Conservation (phyloP, 257 asterid genomes). For the Galeopsis tetrahit region DNA sequence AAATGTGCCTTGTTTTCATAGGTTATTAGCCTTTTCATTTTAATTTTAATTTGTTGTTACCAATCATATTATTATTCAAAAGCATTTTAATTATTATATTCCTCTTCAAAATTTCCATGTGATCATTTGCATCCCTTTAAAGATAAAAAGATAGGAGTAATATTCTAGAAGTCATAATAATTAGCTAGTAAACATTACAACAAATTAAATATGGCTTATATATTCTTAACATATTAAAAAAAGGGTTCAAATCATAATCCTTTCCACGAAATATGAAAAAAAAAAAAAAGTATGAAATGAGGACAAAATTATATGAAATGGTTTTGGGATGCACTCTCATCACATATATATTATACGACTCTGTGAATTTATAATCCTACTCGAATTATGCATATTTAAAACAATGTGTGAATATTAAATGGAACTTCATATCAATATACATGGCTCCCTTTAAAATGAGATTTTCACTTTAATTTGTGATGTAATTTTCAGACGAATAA, state of each 20-base stretch:
- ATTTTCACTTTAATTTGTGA: background rate
- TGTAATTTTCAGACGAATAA: background rate
- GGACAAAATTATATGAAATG: too few relatives aligned
- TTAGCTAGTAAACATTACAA: background rate
- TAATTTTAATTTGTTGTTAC: background rate
- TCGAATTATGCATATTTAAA: too few relatives aligned
- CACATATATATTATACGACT: too few relatives aligned
- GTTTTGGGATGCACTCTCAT: too few relatives aligned
- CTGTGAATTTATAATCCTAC: too few relatives aligned
- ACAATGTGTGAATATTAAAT: too few relatives aligned
- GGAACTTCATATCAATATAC: too few relatives aligned
- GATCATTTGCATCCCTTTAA: background rate
- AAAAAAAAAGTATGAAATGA: too few relatives aligned
- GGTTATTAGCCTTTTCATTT: background rate
- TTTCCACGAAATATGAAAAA: too few relatives aligned
- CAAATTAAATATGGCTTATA: background rate
- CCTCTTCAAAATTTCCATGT: background rate
- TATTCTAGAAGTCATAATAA: background rate
- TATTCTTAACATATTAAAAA: too few relatives aligned
- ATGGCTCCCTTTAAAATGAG: too few relatives aligned
- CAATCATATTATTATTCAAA: background rate
- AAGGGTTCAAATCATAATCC: too few relatives aligned
- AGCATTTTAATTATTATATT: background rate
- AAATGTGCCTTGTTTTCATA: constrained; percentile 44
- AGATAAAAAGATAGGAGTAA: background rate